Base-by-base conservation (phyloP, 2,329 filamentous ascomycete genomes). In the Alternaria hordeiaustralica region DNA sequence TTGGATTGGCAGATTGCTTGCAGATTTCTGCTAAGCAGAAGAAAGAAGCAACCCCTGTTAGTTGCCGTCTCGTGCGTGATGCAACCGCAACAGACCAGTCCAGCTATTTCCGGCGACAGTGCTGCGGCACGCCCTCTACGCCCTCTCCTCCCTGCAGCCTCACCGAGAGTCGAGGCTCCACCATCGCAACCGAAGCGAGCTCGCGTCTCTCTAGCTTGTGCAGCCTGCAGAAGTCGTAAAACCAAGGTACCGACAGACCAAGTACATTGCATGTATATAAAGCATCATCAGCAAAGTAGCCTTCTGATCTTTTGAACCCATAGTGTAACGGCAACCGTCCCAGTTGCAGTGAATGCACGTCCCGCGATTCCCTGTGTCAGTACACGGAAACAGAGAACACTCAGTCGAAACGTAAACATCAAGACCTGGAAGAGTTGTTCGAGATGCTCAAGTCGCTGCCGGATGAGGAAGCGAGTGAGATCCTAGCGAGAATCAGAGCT, bases 311-410 rank as follows among this genome's bases (percentile, higher is more conserved):
- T 43, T 44, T 25, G 18, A 18, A 20, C 6, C 9, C 3, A 26
- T 55, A 71, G 69, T 71, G 69, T 43, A 62, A 71, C 55, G 69
- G 67, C 23, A 57, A 49, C 2, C 69, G 65, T 11, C 67, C 69
- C 18, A 60, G 43, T 11, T 71, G 69, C 55, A 60, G 64, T 49
- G 67, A 71, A 58, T 71, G 69, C 46, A 46, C 54, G 15, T 18
- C 63, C 43, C 63, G 69, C 33, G 58, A 61, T n/a, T 64, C 47
- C 26, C 26, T 28, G 20, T 71, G 69, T 55, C 60, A 58, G 13
- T 71, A 71, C 36, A 60, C 60, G 20, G 65, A 69, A 21, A 71
- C 69, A 3, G 68, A 69, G 28, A 65, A 20, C 3, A 61, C 63
- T 6, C 61, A 68, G 44, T 46, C 59, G 45, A 68, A 65, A 55